Conservation (phyloP, 768 basidiomycete species). For the Phallus indusiatus region DNA sequence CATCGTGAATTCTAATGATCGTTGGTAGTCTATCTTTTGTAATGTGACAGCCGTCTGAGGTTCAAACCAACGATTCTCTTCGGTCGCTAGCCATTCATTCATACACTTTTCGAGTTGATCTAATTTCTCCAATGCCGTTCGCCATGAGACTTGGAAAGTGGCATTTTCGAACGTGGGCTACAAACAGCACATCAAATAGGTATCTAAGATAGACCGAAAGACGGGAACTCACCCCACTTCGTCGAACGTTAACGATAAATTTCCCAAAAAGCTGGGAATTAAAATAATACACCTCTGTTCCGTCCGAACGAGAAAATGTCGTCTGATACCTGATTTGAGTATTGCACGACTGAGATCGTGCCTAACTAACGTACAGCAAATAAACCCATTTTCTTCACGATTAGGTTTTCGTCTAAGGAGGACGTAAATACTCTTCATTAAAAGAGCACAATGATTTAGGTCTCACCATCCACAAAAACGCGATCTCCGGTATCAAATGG, state of each 20-base stretch:
- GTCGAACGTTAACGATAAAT: conserved; percentile 69
- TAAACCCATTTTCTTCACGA: conserved; percentile 73
- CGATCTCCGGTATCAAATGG: conserved; percentile 79
- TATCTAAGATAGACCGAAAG: background rate
- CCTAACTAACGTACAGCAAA: conserved; percentile 47
- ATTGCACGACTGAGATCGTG: background rate
- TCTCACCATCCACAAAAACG: conserved; percentile 58
- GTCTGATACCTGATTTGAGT: conserved; percentile 30
- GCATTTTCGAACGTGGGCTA: conserved; percentile 61
- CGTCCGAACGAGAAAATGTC: conserved; percentile 60
- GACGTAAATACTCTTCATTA: background rate
- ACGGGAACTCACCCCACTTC: conserved; percentile 46
- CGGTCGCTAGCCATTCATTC: conserved; percentile 69
- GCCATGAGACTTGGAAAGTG: conserved; percentile 68
- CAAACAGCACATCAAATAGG: background rate
- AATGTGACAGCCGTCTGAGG: conserved; percentile 54
- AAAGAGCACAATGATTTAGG: background rate
- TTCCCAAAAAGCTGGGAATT: conserved; percentile 68
- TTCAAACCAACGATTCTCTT: conserved; percentile 73
- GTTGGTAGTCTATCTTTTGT: conserved; percentile 57
- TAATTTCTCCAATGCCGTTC: conserved; percentile 60
- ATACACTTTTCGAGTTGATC: conserved; percentile 58
- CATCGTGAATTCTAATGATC: conserved; percentile 60
- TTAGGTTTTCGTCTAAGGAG: conserved; percentile 47
- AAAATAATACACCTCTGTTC: conserved; percentile 74